These are phyloP conservation scores for Psilocybe mexicana DNA, from an alignment of 1,284 basidiomycete species.

Conservation along the genomic window DNA sequence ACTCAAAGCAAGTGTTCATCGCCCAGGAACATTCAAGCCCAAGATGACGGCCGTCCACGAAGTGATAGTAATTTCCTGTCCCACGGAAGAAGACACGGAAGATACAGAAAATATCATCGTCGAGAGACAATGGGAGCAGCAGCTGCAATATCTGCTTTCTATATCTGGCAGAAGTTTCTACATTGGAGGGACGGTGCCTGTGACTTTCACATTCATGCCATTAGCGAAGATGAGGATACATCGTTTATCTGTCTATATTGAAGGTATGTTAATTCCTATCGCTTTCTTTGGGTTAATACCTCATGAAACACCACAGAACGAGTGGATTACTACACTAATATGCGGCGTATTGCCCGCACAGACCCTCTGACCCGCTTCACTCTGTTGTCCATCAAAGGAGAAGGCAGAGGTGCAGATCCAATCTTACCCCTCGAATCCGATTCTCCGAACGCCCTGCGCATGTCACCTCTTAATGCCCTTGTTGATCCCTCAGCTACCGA, in stretches of 20 bases:
- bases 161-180: conserved; percentile 82
- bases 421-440: conserved; percentile 72
- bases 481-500: conserved; percentile 32
- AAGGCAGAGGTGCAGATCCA: conserved; percentile 45
- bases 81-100: conserved; percentile 79
- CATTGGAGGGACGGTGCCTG: conserved; percentile 81
- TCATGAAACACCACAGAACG: conserved; percentile 52
- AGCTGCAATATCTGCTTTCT: conserved; percentile 84
- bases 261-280: conserved; percentile 54
- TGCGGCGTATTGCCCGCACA: conserved; percentile 72
- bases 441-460: conserved; percentile 51
- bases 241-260: conserved; percentile 75
- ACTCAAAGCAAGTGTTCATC: conserved; percentile 82
- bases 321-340: conserved; percentile 76
- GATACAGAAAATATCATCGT: conserved; percentile 84
- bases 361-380: conserved; percentile 70
- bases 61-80: conserved; percentile 77
- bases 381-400: conserved; percentile 68
- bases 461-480: conserved; percentile 54
- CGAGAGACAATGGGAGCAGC: conserved; percentile 90
- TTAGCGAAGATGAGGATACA: conserved; percentile 85
- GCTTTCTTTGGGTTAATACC: not conserved
- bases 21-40: conserved; percentile 79
- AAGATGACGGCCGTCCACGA: conserved; percentile 76
- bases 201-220: conserved; percentile 85